Percentiles rank a stretch among this genome's conserved stretches.
Evolutionary conservation across 306 rosid genomes (phyloP).

Genomic region (Malus domestica): DNA sequence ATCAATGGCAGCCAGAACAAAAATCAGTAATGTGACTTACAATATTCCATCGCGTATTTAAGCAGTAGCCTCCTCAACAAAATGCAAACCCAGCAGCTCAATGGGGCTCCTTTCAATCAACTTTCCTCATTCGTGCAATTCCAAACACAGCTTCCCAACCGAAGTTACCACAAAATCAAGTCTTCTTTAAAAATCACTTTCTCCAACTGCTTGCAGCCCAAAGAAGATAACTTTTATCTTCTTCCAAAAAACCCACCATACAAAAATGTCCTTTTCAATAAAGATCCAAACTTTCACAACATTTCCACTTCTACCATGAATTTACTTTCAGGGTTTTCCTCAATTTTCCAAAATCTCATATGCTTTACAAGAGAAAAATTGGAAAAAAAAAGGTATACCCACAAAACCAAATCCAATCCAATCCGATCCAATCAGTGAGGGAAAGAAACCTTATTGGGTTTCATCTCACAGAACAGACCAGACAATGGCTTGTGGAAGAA

Average conservation of each 20-base stretch:
- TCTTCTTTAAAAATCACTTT: constrained; percentile 1
- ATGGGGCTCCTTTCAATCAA: constrained; percentile 9
- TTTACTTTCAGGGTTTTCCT: background rate
- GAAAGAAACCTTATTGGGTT: constrained; percentile 28
- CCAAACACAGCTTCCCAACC: constrained; percentile 7
- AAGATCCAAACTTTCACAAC: constrained; percentile 24
- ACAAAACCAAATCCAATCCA: constrained; percentile 22
- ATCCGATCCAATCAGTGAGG: constrained; percentile 2
- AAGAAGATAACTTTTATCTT: constrained; percentile 4
- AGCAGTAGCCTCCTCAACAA: constrained; percentile 3
- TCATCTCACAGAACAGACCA: constrained; percentile 26
- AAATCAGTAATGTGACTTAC: background rate
- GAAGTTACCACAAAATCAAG: background rate
- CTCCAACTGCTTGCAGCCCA: constrained; percentile 26
- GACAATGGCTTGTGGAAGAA: constrained; percentile 12
- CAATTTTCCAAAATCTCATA: constrained; percentile 15
- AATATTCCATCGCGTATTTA: constrained; percentile 8
- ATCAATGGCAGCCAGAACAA: background rate
- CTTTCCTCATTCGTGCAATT: constrained; percentile 17
- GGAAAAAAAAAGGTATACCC: constrained; percentile 16
- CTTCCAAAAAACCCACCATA: constrained; percentile 6
- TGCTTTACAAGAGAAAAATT: constrained; percentile 14
- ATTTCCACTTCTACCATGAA: constrained; percentile 4
- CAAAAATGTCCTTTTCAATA: constrained; percentile 18
- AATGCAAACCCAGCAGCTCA: constrained; percentile 6